Evolutionary conservation across 768 basidiomycete genomes (phyloP), one percentile per base, ranked within the genome.

Genomic region (Pleurotus tuoliensis): DNA sequence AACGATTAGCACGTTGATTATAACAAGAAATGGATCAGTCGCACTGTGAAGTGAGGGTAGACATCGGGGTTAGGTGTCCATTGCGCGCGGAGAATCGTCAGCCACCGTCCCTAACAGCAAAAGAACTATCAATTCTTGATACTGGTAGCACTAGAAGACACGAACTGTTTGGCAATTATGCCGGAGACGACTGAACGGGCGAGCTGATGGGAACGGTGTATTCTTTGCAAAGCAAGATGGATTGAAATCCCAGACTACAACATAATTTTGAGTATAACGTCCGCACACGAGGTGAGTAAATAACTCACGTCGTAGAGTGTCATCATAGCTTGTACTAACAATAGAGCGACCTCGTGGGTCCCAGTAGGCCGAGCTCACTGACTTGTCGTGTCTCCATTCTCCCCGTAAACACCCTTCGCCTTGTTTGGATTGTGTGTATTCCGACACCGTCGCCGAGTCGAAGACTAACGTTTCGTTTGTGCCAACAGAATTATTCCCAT

Each of bases 321-420:
- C 86, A 61, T 94, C 92, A 61, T 94, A 94, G 66, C 86, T 86
- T 4, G 92, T 94, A 67, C 89, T 92, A 47, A 93, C 84, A 58
- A 94, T 84, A 51, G 82, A 76, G 24, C 88, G 80, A 3, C 92
- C 92, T 56, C 86, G 76, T 2, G 90, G 82, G 68, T 93, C 90
- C 92, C 92, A 94, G 62, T 87, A 92, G 0, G 88, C 92, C 13
- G 92, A 85, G 59, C 86, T 92, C 45, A 84, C 88, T 13, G 88
- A 88, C 66, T 90, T 89, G 56, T 82, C 79, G 64, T 94, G 92
- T 12, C 67, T 67, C 76, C 81, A 87, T 62, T 87, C 83, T 2
- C 76, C 87, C 4, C 88, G 83, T 25, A 91, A 69, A 16, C 73
- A 70, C 0, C 82, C 77, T 45, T 75, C 73, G 6, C 87, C 89